A percentile compares a stretch with the other conserved stretches of the same genome.
Evolutionary conservation across 169 alveolate species (phyloP).

Genomic region (Cryptosporidium ubiquitum): DNA sequence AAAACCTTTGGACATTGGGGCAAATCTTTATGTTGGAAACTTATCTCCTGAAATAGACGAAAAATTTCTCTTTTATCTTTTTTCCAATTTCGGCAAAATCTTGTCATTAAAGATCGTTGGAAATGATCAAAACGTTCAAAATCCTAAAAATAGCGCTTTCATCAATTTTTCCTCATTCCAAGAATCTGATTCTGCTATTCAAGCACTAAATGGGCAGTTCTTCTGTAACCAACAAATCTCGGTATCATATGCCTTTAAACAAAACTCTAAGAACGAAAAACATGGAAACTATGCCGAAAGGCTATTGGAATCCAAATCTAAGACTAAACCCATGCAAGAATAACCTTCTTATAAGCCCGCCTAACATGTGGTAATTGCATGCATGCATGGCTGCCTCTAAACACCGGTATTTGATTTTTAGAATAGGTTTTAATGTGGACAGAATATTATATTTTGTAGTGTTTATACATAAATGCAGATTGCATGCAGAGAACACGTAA

Average conservation of each 20-base stretch:
- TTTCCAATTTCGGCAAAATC: constrained; percentile 96
- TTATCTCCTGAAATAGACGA: constrained; percentile 97
- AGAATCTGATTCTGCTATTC: constrained; percentile 97
- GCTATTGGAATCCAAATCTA: constrained; percentile 76
- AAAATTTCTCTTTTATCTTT: constrained; percentile 94
- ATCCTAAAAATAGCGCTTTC: constrained; percentile 95
- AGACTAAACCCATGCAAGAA: background rate
- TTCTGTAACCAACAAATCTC: constrained; percentile 95
- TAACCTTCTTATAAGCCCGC: background rate
- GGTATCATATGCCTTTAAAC: constrained; percentile 97
- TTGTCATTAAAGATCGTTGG: constrained; percentile 89
- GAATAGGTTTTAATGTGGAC: background rate
- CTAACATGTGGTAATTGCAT: background rate
- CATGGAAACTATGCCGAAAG: constrained; percentile 88
- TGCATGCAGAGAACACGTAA: background rate
- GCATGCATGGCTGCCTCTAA: background rate
- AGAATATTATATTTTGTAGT: background rate
- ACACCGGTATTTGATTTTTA: background rate
- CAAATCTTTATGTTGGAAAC: constrained; percentile 98
- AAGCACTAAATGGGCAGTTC: constrained; percentile 95
- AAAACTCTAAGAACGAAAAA: constrained; percentile 92
- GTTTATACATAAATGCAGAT: background rate
- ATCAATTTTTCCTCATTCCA: constrained; percentile 97
- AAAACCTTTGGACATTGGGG: constrained; percentile 96
- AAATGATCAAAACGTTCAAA: constrained; percentile 91